Conservation (phyloP, 805 yeast species). For the Saccharomycopsis oosterbeekiorum region DNA sequence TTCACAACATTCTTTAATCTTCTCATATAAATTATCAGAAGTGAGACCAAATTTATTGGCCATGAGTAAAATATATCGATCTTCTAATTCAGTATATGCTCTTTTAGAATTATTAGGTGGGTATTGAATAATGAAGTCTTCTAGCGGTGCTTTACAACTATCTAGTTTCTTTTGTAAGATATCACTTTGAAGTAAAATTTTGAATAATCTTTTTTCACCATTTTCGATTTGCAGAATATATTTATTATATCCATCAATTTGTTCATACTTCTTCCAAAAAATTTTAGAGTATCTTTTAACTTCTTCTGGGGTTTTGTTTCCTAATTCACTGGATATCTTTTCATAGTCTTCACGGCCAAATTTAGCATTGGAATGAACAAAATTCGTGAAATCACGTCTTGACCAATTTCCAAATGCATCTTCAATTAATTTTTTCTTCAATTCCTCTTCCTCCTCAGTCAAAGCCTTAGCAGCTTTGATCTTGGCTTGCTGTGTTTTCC, state of each 20-base stretch:
- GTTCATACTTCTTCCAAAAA: slow-evolving; percentile 54
- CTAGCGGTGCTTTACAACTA: slow-evolving; percentile 47
- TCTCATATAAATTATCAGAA: slow-evolving; percentile 49
- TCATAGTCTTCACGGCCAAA: slow-evolving; percentile 46
- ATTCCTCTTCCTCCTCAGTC: slow-evolving; percentile 49
- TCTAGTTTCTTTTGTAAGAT: slow-evolving; percentile 45
- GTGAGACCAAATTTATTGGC: slow-evolving; percentile 59
- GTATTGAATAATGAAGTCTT: slow-evolving; percentile 54
- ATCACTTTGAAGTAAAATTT: slow-evolving; percentile 43
- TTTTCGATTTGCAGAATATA: slow-evolving; percentile 62
- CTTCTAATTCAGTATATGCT: slow-evolving; percentile 60
- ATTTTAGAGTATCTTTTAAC: slow-evolving; percentile 46
- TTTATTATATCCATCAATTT: slow-evolving; percentile 63
- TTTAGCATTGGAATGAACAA: slow-evolving; percentile 58
- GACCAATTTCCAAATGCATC: slow-evolving; percentile 62
- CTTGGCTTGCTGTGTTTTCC: slow-evolving; percentile 37
- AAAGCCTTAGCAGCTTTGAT: slow-evolving; percentile 49
- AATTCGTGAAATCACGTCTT: slow-evolving; percentile 63
- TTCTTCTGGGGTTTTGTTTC: slow-evolving; percentile 48
- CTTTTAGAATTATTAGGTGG: slow-evolving; percentile 81
- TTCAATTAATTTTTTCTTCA: slow-evolving; percentile 42
- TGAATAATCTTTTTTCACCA: slow-evolving; percentile 59
- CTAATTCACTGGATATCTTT: slow-evolving; percentile 44
- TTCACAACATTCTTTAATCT: slow-evolving; percentile 53
- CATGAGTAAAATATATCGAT: slow-evolving; percentile 50